phyloP scores from a whole-genome alignment of 2,329 filamentous ascomycete species.

The Trichoderma arundinaceum region DNA sequence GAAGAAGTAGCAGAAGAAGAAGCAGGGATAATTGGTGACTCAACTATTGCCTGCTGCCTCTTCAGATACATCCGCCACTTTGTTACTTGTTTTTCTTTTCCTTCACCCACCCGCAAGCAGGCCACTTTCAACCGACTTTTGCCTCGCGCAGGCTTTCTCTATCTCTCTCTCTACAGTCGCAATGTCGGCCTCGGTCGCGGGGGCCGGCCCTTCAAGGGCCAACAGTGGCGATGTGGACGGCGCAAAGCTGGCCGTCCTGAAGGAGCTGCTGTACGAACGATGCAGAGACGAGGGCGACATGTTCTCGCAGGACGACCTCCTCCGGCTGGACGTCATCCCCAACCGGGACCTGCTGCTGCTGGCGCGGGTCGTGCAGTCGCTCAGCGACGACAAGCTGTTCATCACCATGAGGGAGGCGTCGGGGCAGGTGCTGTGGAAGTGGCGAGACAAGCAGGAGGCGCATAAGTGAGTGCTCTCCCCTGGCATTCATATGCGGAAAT shows the following conservation, averaged over 20 bases:
- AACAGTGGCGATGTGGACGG: constrained; percentile 42
- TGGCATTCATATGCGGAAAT: too few species aligned
- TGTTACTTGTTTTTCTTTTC: background rate
- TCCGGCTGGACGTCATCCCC: constrained; percentile 62
- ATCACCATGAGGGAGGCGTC: constrained; percentile 51
- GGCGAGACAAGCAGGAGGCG: constrained; percentile 64
- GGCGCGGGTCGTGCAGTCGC: constrained; percentile 60
- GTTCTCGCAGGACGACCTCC: constrained; percentile 64
- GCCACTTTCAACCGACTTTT: background rate
- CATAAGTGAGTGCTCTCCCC: constrained; percentile 56
- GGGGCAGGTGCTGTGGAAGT: constrained; percentile 58
- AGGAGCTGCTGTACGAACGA: constrained; percentile 62
- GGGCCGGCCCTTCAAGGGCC: constrained; percentile 32
- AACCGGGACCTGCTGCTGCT: constrained; percentile 61
- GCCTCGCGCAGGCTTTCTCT: constrained; percentile 3
- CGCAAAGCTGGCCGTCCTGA: constrained; percentile 57
- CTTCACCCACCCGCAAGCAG: background rate
- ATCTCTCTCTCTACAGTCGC: background rate
- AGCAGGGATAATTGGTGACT: background rate
- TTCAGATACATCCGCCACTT: background rate
- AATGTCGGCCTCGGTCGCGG: constrained; percentile 41
- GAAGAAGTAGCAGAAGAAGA: background rate
- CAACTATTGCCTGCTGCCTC: background rate
- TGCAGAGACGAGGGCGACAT: constrained; percentile 58
- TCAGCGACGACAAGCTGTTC: constrained; percentile 66